A percentile compares a stretch with the other conserved stretches of the same genome.
Evolutionary conservation across 1,284 basidiomycete genomes (phyloP).

Genomic region (Tilletiopsis washingtonensis): DNA sequence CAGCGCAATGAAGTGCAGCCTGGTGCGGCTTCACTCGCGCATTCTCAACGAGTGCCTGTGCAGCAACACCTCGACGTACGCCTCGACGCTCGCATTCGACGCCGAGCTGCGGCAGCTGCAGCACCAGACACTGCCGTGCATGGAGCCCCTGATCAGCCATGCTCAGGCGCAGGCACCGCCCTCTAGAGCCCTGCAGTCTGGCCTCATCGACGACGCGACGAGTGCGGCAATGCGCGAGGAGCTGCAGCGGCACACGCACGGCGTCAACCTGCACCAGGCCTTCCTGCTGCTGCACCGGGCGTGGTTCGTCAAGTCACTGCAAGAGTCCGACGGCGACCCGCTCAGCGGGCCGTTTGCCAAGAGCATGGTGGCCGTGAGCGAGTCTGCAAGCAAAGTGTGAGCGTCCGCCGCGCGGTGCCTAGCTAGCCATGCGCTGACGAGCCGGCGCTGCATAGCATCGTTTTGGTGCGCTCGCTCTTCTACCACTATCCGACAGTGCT

Average conservation of each 20-base stretch:
- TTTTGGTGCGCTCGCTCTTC: no score
- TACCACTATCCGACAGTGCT: no score
- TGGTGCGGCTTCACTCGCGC: neutral
- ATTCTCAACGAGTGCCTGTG: slow-evolving; percentile 2
- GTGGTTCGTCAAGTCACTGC: slow-evolving; percentile 7
- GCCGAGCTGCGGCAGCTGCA: neutral
- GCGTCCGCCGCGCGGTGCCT: no score
- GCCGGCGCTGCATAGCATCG: no score
- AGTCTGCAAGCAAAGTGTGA: no score
- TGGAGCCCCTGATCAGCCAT: neutral
- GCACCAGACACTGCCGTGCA: neutral
- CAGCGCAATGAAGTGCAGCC: slow-evolving; percentile 3
- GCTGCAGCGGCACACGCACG: slow-evolving; percentile 6
- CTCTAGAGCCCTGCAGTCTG: neutral
- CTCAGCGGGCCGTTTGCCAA: neutral
- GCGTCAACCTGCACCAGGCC: slow-evolving; percentile 9
- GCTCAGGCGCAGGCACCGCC: neutral
- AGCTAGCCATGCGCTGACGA: no score
- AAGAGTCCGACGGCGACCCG: neutral
- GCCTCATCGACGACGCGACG: slow-evolving; percentile 1
- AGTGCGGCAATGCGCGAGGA: neutral
- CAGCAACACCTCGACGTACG: neutral
- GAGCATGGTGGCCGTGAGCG: neutral
- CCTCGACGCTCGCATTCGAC: neutral
- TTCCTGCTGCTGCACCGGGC: slow-evolving; percentile 11